A percentile compares a stretch with the other conserved stretches of the same genome.
Evolutionary conservation across 2,329 filamentous ascomycete species (phyloP).

Genomic region (Ceratocystis harringtonii): DNA sequence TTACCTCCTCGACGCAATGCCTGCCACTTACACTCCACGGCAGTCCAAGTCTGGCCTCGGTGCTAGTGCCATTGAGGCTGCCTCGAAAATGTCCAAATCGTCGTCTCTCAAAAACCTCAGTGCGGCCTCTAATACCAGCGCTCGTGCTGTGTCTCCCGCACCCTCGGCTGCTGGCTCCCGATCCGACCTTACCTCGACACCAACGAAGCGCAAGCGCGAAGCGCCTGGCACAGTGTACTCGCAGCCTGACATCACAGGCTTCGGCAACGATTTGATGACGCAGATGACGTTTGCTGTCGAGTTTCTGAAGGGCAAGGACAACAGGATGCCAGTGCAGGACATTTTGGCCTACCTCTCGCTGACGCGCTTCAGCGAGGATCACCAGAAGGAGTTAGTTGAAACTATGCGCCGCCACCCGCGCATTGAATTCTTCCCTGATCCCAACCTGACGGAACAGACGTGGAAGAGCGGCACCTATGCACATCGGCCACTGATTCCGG

Average conservation of each 20-base stretch:
- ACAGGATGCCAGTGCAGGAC: slow-evolving; percentile 55
- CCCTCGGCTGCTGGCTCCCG: slow-evolving; percentile 36
- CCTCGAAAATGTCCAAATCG: slow-evolving; percentile 44
- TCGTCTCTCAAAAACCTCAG: slow-evolving; percentile 35
- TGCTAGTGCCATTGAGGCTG: slow-evolving; percentile 29
- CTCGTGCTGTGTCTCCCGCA: slow-evolving; percentile 47
- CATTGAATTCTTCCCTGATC: slow-evolving; percentile 41
- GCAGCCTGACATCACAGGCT: slow-evolving; percentile 60
- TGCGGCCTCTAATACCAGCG: slow-evolving; percentile 30
- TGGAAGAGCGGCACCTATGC: slow-evolving; percentile 59
- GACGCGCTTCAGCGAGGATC: slow-evolving; percentile 42
- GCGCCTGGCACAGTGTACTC: slow-evolving; percentile 48
- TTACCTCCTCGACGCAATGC: neutral
- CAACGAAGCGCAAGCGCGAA: slow-evolving; percentile 48
- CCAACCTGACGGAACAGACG: slow-evolving; percentile 47
- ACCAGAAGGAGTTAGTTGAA: slow-evolving; percentile 49
- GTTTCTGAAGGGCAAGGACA: slow-evolving; percentile 59
- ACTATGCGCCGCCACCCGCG: slow-evolving; percentile 52
- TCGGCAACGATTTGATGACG: slow-evolving; percentile 67
- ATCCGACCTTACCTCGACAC: slow-evolving; percentile 35
- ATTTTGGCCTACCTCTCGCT: slow-evolving; percentile 71
- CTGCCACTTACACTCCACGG: slow-evolving; percentile 11
- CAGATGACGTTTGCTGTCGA: slow-evolving; percentile 79
- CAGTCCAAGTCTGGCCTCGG: slow-evolving; percentile 10
- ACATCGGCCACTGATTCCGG: slow-evolving; percentile 66